Conservation (phyloP, 345 rosid genomes). For the Moricandia moricandioides region DNA sequence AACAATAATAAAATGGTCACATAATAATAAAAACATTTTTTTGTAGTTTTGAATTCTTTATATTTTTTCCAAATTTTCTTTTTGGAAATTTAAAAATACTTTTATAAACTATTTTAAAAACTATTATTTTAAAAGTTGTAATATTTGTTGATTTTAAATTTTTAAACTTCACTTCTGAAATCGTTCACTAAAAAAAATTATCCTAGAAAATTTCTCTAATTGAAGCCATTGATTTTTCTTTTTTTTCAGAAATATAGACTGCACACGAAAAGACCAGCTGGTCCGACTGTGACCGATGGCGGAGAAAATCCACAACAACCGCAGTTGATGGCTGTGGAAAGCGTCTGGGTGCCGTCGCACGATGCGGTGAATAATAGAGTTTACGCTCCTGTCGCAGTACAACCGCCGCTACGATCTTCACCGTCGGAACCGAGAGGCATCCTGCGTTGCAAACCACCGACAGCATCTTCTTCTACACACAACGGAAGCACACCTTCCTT, state of each 20-base stretch:
- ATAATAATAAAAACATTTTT: too few species aligned
- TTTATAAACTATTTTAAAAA: too few species aligned
- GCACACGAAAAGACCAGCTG: constrained; percentile 75
- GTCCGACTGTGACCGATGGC: constrained; percentile 18
- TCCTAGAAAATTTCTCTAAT: too few species aligned
- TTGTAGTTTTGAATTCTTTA: too few species aligned
- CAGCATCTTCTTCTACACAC: constrained; percentile 65
- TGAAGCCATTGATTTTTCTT: constrained; percentile 13
- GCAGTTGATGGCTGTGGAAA: constrained; percentile 79
- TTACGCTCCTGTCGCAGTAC: constrained; percentile 52
- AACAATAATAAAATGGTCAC: too few species aligned
- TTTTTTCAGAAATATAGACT: constrained; percentile 74
- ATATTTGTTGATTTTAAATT: too few species aligned
- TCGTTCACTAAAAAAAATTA: too few species aligned
- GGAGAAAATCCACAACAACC: constrained; percentile 51
- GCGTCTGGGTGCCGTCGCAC: constrained; percentile 75
- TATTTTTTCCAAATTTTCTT: too few species aligned
- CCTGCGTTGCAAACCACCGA: constrained; percentile 55
- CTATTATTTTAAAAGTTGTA: too few species aligned
- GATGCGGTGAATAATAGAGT: constrained; percentile 36
- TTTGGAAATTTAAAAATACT: too few species aligned
- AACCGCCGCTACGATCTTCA: constrained; percentile 33
- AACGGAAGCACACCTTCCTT: constrained; percentile 43
- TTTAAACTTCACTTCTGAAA: too few species aligned
- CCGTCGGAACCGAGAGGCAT: constrained; percentile 52